phyloP scores from a whole-genome alignment of 305 asterid species.

The Rubia balearica region DNA sequence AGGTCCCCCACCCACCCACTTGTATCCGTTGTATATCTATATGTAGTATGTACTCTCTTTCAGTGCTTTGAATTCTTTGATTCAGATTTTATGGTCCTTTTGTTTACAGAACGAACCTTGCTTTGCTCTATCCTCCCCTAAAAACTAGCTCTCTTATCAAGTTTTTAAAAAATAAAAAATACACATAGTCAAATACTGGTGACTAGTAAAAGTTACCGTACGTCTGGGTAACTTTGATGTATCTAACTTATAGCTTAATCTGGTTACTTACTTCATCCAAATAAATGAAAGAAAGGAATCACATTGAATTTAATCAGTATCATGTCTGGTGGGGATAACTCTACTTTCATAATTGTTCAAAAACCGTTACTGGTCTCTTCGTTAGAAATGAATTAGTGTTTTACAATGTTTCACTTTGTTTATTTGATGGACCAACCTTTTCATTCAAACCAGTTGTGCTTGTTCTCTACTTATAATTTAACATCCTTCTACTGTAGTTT shows the following conservation, averaged over 20 bases:
- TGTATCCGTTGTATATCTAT: background rate
- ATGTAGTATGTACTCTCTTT: background rate
- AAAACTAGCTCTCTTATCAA: background rate
- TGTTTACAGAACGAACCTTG: background rate
- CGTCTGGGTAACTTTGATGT: background rate
- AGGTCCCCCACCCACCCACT: constrained; percentile 5
- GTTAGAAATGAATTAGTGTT: background rate
- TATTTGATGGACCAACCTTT: background rate
- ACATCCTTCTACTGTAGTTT: constrained; percentile 1
- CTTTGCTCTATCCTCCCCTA: background rate
- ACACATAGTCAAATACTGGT: background rate
- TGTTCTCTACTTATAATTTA: background rate
- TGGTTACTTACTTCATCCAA: background rate
- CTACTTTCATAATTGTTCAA: background rate
- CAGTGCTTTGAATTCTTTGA: background rate
- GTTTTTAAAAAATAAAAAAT: background rate
- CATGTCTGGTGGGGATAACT: background rate
- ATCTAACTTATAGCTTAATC: background rate
- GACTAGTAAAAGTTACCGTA: background rate
- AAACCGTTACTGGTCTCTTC: background rate
- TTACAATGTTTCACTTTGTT: background rate
- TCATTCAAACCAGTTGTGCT: background rate
- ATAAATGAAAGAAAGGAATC: background rate
- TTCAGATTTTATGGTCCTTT: background rate
- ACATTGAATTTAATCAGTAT: background rate